Evolutionary conservation across 768 basidiomycete genomes (phyloP), one percentile per base, ranked within the genome.

Genomic region (Pleurotus ostreatus): DNA sequence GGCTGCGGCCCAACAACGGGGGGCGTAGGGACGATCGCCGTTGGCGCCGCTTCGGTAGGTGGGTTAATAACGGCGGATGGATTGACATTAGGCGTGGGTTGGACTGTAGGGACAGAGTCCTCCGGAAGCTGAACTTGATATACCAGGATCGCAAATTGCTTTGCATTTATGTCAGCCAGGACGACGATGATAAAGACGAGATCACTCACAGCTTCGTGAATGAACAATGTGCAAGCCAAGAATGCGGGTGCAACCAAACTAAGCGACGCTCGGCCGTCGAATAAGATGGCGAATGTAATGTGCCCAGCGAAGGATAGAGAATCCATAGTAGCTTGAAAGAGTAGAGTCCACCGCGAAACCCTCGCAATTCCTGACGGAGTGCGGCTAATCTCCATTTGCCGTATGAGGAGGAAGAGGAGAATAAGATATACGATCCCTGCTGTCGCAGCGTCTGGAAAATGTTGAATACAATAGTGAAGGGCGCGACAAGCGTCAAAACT

Each of bases 61-160:
- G 57, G 47, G 18, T 51, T 47, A 3, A 55, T 22, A 55, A 34
- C 41, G 7, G 25, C 30, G 41, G 66, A 64, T 9, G 30, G 30
- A 5, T 23, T 23, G 9, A 66, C 54, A 55, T 68, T 49, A 20
- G 60, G 20, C 49, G 49, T 30, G 40, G 56, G 46, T 23, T 54
- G 38, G 1, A 57, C 12, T 49, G 45, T 44, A 22, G 69, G 58
- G 5, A 67, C 66, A 9, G 70, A 70, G 59, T 85, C 80, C 66
- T 92, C 91, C 6, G 89, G 89, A 0, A 84, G 81, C 76, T 95
- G 94, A 16, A 94, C 84, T 61, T 92, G 87, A 60, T 89, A 83
- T 3, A 94, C 82, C 15, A 92, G 74, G 34, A 88, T 82, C 0
- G 86, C 81, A 63, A 92, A 93, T 86, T 94, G 89, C 94, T 96